phyloP scores from a whole-genome alignment of 2,329 filamentous ascomycete genomes.

The Penicillium freii region DNA sequence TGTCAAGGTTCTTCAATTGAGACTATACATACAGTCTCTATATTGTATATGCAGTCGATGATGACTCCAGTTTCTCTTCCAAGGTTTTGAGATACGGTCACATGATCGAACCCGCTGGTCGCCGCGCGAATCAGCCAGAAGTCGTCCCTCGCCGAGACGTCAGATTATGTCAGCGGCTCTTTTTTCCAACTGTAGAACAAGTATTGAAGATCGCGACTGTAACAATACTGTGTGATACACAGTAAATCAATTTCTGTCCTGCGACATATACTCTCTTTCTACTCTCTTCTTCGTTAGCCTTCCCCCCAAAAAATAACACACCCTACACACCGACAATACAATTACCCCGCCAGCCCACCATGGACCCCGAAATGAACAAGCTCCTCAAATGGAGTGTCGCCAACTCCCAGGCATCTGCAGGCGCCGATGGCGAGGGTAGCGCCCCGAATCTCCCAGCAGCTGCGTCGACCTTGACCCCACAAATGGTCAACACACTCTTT shows the following conservation, averaged over 20 bases:
- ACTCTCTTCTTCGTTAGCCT: neutral
- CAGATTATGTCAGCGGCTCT: constrained; percentile 19
- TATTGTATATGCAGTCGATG: neutral
- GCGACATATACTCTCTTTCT: neutral
- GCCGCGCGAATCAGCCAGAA: constrained; percentile 29
- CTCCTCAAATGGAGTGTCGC: constrained; percentile 77
- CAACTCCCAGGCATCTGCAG: constrained; percentile 49
- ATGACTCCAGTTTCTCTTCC: neutral
- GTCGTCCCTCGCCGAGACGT: neutral
- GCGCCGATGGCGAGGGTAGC: constrained; percentile 28
- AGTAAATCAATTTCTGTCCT: neutral
- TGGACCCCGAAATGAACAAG: constrained; percentile 67
- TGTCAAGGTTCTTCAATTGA: neutral
- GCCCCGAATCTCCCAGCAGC: constrained; percentile 33
- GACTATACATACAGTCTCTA: no score
- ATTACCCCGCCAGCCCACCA: constrained; percentile 33
- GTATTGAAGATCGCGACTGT: neutral
- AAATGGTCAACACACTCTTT: constrained; percentile 70
- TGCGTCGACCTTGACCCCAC: constrained; percentile 58
- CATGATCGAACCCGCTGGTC: constrained; percentile 26
- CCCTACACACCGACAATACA: neutral
- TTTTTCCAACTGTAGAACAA: constrained; percentile 8
- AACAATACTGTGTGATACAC: neutral
- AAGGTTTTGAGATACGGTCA: constrained; percentile 1
- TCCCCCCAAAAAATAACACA: neutral